Evolutionary conservation across 2,329 filamentous ascomycete genomes (phyloP), one percentile per base, ranked within the genome.

Genomic region (Botryosphaeria dothidea): DNA sequence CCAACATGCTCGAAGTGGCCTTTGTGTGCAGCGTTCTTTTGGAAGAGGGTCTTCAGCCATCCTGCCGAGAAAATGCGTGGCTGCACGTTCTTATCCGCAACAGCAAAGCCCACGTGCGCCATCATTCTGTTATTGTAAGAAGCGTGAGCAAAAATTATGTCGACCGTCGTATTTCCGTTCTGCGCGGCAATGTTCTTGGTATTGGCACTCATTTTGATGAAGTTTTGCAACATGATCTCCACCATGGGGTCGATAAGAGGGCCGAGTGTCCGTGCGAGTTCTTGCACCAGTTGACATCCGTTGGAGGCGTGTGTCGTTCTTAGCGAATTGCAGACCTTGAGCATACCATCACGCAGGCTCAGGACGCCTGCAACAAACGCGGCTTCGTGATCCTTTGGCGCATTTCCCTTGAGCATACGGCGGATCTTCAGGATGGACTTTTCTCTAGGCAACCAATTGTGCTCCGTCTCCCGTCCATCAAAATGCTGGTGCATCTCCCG

Each of bases 161-260:
- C 90, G n/a, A 97, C 89, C 0, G 91, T 92, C 17, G 82, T 77
- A 73, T 96, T 93, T 61, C 92, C 94, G 68, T 91, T 89, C 72
- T 96, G 90, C 0, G 92, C 92, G 65, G 87, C 89, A 70, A 99
- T 97, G 77, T 96, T 96, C 79, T 99, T 99, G 54, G 94, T 96
- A 25, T 89, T 89, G 9, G 89, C 92, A 69, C 90, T 93, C 68
- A 97, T 86, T 78, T 97, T 97, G 80, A 98, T 88, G 71, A 97
- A 87, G 29, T 88, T 90, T 73, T 97, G 93, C 79, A 98, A 87
- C 23, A 97, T 83, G 58, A 97, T 87, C 78, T 98, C 94, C 7
- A 95, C 90, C 88, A 96, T 91, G 11, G 90, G 86, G 72, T 98
- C 94, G 72, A 97, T 88, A 45, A 85, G 90, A 1, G 92, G 85